phyloP scores from a whole-genome alignment of 176 grass and related monocot species.

The Luzula sylvatica region DNA sequence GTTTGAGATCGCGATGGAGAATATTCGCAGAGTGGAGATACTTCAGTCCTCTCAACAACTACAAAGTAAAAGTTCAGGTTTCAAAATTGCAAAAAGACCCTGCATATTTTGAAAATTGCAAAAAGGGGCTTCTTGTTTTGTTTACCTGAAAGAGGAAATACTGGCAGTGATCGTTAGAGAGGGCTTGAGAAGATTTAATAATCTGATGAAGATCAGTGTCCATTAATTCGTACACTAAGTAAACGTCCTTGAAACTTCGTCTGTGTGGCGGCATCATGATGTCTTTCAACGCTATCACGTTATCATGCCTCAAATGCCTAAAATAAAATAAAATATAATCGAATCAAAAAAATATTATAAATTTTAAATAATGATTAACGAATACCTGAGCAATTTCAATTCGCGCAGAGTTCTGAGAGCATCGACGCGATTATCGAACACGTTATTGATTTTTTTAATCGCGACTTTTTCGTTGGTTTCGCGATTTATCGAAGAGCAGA shows the following conservation, averaged over 20 bases:
- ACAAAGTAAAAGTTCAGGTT: background rate
- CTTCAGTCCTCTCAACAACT: constrained; percentile 39
- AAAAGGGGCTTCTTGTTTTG: no score
- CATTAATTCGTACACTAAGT: constrained; percentile 40
- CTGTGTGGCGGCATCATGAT: constrained; percentile 37
- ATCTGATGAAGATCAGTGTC: constrained; percentile 39
- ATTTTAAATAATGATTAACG: no score
- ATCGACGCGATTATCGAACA: constrained; percentile 28
- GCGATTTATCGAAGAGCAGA: constrained; percentile 34
- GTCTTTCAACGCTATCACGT: constrained; percentile 36
- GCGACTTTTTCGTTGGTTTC: constrained; percentile 37
- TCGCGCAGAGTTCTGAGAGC: constrained; percentile 30
- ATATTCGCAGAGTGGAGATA: constrained; percentile 41
- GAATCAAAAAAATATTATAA: no score
- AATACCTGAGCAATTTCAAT: constrained; percentile 27
- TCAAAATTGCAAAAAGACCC: no score
- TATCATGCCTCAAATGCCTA: constrained; percentile 32
- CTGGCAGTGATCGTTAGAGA: constrained; percentile 33
- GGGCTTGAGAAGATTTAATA: constrained; percentile 26
- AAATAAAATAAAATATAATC: background rate
- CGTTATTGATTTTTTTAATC: constrained; percentile 35
- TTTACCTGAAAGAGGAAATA: constrained; percentile 39
- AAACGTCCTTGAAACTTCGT: constrained; percentile 34
- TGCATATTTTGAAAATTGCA: no score
- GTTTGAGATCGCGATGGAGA: constrained; percentile 36